A percentile compares a stretch with the other conserved stretches of the same genome.
Evolutionary conservation across 352 stramenopile species (phyloP).

Genomic region (Plasmopara viticola): DNA sequence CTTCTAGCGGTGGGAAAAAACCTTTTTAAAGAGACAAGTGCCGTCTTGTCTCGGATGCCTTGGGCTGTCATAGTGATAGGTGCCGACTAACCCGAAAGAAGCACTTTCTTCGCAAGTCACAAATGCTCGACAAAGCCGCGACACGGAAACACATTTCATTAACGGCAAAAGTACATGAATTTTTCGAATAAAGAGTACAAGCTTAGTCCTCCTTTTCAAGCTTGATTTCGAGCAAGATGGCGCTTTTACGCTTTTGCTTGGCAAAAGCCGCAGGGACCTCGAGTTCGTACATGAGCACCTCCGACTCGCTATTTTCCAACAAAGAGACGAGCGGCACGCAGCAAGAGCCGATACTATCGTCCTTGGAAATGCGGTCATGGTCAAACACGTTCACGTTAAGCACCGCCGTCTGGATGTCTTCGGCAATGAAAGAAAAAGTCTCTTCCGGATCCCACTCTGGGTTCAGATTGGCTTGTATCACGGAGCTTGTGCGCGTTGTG

Average conservation of each 20-base stretch:
- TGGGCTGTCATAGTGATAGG: conserved; percentile 21
- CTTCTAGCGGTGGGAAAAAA: conserved; percentile 17
- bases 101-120: conserved; percentile 24
- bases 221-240: conserved; percentile 69
- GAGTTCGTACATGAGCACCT: conserved; percentile 66
- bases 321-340: conserved; percentile 48
- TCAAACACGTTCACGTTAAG: conserved; percentile 68
- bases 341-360: conserved; percentile 71
- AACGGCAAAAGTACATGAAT: conserved; percentile 11
- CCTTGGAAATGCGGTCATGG: conserved; percentile 67
- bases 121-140: conserved; percentile 2
- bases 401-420: conserved; percentile 45
- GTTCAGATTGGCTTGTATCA: conserved; percentile 49
- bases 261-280: conserved; percentile 40
- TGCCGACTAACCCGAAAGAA: conserved; percentile 5
- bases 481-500: conserved; percentile 63
- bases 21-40: conserved; percentile 10
- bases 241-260: conserved; percentile 65
- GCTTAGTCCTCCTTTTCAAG: conserved; percentile 49
- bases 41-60: conserved; percentile 20
- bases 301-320: conserved; percentile 27
- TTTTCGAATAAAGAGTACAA: background rate
- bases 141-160: conserved; percentile 4
- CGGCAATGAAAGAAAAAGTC: conserved; percentile 58
- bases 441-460: conserved; percentile 62